Percentiles rank a stretch among this genome's conserved stretches.
Conservation (phyloP, 805 yeast species). For the Myxozyma kluyveri region DNA sequence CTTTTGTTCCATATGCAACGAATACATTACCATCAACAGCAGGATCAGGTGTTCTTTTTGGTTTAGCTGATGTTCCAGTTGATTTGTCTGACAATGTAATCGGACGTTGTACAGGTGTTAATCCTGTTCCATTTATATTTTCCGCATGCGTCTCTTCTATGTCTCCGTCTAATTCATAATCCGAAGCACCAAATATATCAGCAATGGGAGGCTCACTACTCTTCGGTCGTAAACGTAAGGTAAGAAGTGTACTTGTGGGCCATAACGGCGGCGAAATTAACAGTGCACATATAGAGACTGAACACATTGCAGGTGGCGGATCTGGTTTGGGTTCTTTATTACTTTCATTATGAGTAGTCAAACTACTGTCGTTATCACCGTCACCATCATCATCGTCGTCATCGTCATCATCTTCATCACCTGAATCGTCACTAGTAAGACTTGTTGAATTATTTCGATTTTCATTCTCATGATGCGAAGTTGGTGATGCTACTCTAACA, state of each 20-base stretch:
- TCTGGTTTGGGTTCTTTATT: neutral
- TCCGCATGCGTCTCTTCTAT: neutral
- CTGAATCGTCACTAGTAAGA: neutral
- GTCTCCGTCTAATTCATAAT: neutral
- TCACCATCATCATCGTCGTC: neutral
- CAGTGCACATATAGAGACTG: conserved; percentile 11
- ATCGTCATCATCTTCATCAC: neutral
- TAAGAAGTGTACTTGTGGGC: conserved; percentile 16
- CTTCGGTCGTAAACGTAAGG: conserved; percentile 11
- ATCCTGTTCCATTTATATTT: neutral
- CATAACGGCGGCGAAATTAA: conserved; percentile 25
- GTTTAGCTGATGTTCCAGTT: neutral
- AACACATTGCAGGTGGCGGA: conserved; percentile 1
- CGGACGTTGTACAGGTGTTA: neutral
- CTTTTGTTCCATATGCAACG: conserved; percentile 20
- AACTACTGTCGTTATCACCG: neutral
- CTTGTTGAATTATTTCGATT: too few relatives aligned
- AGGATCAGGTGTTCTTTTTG: neutral
- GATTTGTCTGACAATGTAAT: neutral
- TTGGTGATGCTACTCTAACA: neutral
- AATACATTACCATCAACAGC: conserved; percentile 14
- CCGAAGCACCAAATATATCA: conserved; percentile 1
- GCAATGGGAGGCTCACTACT: conserved; percentile 17
- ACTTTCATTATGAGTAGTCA: neutral
- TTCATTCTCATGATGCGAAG: neutral